Conservation (phyloP, 371 early-diverging fungal genomes). For the Apophysomyces variabilis region DNA sequence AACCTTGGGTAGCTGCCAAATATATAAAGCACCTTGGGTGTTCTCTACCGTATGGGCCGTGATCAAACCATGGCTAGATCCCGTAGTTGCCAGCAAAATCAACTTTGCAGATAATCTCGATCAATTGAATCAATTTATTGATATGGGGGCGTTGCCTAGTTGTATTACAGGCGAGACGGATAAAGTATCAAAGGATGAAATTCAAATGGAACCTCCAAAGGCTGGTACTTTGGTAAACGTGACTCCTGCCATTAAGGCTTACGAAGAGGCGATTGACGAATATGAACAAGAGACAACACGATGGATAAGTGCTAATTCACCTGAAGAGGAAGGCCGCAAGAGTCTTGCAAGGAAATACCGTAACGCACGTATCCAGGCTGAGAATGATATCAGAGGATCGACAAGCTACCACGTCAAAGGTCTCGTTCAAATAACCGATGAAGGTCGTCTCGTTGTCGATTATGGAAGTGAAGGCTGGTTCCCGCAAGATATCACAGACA, state of each 20-base stretch:
- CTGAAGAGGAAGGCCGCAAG: constrained; percentile 17
- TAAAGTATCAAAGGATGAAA: constrained; percentile 34
- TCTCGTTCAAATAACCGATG: neutral
- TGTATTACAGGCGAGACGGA: constrained; percentile 33
- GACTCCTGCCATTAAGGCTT: constrained; percentile 26
- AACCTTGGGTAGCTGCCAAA: constrained; percentile 74
- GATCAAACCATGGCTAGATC: constrained; percentile 81
- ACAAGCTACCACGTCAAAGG: constrained; percentile 5
- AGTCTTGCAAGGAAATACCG: constrained; percentile 14
- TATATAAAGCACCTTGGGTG: constrained; percentile 87
- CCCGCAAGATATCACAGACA: constrained; percentile 19
- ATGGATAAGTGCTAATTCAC: constrained; percentile 26
- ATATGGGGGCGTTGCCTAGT: constrained; percentile 34
- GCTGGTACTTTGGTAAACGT: constrained; percentile 28
- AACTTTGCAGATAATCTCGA: constrained; percentile 68
- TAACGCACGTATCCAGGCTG: constrained; percentile 3
- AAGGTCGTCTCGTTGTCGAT: neutral
- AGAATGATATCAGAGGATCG: neutral
- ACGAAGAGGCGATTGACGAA: constrained; percentile 23
- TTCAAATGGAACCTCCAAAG: constrained; percentile 24
- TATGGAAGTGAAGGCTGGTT: constrained; percentile 21
- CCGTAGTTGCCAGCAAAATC: constrained; percentile 86
- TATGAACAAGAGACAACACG: constrained; percentile 27
- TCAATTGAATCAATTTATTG: constrained; percentile 69
- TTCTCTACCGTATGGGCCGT: constrained; percentile 77